Evolutionary conservation across 257 asterid species (phyloP), one percentile per base, ranked within the genome.

Genomic region (Gentiana dahurica): DNA sequence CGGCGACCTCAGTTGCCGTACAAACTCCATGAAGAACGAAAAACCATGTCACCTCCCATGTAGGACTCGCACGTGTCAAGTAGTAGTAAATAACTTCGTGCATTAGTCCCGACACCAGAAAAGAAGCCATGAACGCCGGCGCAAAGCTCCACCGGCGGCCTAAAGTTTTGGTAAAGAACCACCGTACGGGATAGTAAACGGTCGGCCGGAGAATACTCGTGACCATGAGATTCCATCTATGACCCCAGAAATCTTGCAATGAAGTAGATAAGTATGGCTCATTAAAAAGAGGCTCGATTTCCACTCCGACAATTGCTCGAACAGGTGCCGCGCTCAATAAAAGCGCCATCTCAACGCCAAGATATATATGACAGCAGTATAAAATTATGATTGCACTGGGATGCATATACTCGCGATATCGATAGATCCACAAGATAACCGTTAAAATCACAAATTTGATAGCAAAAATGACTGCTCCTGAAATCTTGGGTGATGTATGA

Each of bases 21-120:
- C 76, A 74, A 4, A 75, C 1, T 15, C 94, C 97, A 2, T 89
- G 95, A 1, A 89, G 37, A 6, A 81, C 71, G 46, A 89, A 81
- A 67, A 79, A 83, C 68, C 77, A 63, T 34, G 94, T 86, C 67
- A 86, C 83, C 73, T 89, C 95, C 92, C 97, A 79, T 60, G 95
- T 76, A 5, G 97, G 94, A 0, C 7, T 1, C 33, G 37, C 82
- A 43, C 94, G 83, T 1, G 72, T 53, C 45, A 83, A 0, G 51
- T 86, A 83, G 36, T 71, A 83, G 59, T 68, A 86, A 0, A 86
- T 35, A 50, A 76, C 2, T 66, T 86, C 94, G 50, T 89, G 97
- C 93, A 86, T 89, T 37, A 89, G 69, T 2, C 95, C 94, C 0
- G 97, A 89, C 12, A 84, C 82, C 66, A 58, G 5, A 62, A 88